phyloP scores from a whole-genome alignment of 2,329 filamentous ascomycete species.

The Aspergillus bombycis region DNA sequence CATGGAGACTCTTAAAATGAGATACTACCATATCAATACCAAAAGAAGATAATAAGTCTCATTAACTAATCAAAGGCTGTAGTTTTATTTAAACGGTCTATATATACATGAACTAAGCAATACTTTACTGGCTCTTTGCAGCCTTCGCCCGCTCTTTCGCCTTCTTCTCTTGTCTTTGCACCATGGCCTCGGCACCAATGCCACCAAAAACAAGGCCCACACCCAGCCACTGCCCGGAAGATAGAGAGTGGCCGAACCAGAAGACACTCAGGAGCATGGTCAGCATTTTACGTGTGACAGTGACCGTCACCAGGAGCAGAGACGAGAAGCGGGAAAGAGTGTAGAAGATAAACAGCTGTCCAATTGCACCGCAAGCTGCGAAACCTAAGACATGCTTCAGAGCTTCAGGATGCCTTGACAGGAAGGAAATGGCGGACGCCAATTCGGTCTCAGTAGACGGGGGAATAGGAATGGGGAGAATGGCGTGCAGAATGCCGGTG shows the following conservation, averaged over 20 bases:
- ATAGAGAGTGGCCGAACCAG: conserved; percentile 88
- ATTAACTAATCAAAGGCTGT: neutral
- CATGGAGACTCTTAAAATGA: neutral
- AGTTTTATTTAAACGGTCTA: neutral
- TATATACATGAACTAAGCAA: conserved; percentile 10
- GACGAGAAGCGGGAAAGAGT: conserved; percentile 91
- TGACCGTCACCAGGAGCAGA: conserved; percentile 91
- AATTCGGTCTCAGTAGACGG: conserved; percentile 73
- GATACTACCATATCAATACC: neutral
- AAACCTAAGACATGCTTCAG: conserved; percentile 90
- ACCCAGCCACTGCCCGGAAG: conserved; percentile 89
- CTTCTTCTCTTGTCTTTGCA: conserved; percentile 80
- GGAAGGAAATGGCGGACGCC: conserved; percentile 75
- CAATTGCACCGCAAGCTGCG: conserved; percentile 84
- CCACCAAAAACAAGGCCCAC: conserved; percentile 93
- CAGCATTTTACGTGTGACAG: conserved; percentile 97
- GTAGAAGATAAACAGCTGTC: conserved; percentile 97
- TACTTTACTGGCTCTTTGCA: conserved; percentile 32
- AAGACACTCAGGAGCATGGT: conserved; percentile 97
- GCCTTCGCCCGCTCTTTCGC: conserved; percentile 71
- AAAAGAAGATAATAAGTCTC: neutral
- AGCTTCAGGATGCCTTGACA: conserved; percentile 76
- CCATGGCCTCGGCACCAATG: conserved; percentile 84
- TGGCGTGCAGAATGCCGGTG: conserved; percentile 65
- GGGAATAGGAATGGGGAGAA: conserved; percentile 65